Base-by-base conservation (phyloP, 1,284 basidiomycete genomes). In the Malassezia brasiliensis region DNA sequence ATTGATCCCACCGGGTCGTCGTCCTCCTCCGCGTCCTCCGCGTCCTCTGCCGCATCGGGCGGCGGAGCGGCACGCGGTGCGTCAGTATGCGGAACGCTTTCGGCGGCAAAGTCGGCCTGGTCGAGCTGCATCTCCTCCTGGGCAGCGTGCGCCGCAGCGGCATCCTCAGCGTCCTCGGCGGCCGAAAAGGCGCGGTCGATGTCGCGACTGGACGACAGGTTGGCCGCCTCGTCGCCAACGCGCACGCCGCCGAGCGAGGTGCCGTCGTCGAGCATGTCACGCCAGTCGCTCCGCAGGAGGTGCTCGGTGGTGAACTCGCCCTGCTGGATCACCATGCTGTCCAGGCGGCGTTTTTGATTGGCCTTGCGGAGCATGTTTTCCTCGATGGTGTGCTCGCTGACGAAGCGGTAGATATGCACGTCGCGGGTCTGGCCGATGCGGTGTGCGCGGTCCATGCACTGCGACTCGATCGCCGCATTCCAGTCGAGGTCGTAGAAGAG, bases 401-500 rank as follows among this genome's bases (percentile, higher is more conserved):
- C 85, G 75, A 96, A 91, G 6, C 91, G 86, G 76, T 94, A 96
- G 66, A 96, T 93, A 74, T 96, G 88, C 10, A 96, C 93, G 67
- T 96, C 90, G 25, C 91, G 84, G 47, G 91, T 94, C 75, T 96
- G 91, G 9, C 91, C 91, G 65, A 96, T 96, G 7, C 89, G 86
- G 69, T 91, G 88, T 0, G 88, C 88, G 28, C 90, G 83, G 76
- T 96, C 91, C 79, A 96, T 91, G 76, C 91, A 96, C 75, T 96
- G 91, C 50, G 85, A 81, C 73, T 96, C 91, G 85, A 96, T 94
- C 62, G 93, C 90, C 0, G 90, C 90, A 68, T 96, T 96, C 80
- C 94, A 96, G 75, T 96, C 93, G 53, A 88, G 88, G 73, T 96
- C 91, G 73, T 94, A 96, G 76, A 91, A 93, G 50, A 96, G 82